These are phyloP conservation scores for Malbranchea zuffiana DNA, from an alignment of 2,329 filamentous ascomycete species.

Conservation along the genomic window DNA sequence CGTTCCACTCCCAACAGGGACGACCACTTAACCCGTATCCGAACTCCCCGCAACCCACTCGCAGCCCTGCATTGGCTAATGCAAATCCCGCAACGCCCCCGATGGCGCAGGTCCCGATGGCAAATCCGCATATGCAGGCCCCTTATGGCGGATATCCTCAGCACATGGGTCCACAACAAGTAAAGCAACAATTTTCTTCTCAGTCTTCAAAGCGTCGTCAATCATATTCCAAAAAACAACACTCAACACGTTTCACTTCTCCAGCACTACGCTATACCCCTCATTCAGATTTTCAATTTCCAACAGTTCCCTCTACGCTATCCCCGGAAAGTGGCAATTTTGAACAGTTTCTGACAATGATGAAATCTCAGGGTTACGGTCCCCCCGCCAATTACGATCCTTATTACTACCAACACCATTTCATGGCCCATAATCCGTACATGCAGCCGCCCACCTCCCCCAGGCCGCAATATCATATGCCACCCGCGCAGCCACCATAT, in stretches of 20 bases:
- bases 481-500: constrained; percentile 38
- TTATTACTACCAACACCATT: constrained; percentile 33
- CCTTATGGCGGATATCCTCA: constrained; percentile 49
- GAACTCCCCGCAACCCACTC: constrained; percentile 54
- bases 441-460: constrained; percentile 35
- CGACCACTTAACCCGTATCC: constrained; percentile 40
- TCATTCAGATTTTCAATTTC: constrained; percentile 13
- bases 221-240: constrained; percentile 27
- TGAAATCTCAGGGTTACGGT: constrained; percentile 52
- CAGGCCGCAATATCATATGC: constrained; percentile 39
- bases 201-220: constrained; percentile 22
- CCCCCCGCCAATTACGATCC: constrained; percentile 42
- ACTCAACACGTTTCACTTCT: constrained; percentile 18
- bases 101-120: constrained; percentile 60
- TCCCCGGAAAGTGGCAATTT: constrained; percentile 59
- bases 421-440: constrained; percentile 21
- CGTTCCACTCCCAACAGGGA: constrained; percentile 39
- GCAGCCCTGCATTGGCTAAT: constrained; percentile 55
- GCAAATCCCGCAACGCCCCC: constrained; percentile 60
- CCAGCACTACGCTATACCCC: constrained; percentile 17
- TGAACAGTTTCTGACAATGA: constrained; percentile 59
- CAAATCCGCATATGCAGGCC: constrained; percentile 52
- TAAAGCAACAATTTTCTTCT: constrained; percentile 39
- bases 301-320: constrained; percentile 39
- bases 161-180: constrained; percentile 50